phyloP scores from a whole-genome alignment of 805 yeast genomes.

The Saturnispora halmiae region DNA sequence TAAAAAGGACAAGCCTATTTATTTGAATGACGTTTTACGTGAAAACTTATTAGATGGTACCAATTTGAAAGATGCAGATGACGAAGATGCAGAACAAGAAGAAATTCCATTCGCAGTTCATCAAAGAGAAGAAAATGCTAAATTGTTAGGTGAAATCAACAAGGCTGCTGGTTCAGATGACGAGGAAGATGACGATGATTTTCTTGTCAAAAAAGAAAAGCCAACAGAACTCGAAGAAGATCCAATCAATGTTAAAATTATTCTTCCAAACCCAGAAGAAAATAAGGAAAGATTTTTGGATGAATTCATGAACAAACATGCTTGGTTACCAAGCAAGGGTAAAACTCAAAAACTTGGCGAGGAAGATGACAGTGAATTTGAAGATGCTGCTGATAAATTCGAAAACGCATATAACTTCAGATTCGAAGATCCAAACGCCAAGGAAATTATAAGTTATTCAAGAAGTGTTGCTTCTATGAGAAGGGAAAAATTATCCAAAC shows the following conservation, averaged over 20 bases:
- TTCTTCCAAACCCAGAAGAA: slow-evolving; percentile 56
- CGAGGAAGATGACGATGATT: slow-evolving; percentile 35
- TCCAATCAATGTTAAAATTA: slow-evolving; percentile 23
- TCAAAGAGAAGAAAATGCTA: slow-evolving; percentile 64
- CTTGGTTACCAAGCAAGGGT: slow-evolving; percentile 81
- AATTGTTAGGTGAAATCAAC: slow-evolving; percentile 71
- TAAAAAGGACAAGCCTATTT: slow-evolving; percentile 56
- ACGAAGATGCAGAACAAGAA: slow-evolving; percentile 36
- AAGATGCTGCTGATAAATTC: slow-evolving; percentile 81
- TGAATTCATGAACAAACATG: slow-evolving; percentile 65
- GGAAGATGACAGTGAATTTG: slow-evolving; percentile 80
- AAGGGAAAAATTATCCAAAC: slow-evolving; percentile 60
- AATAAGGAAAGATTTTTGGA: slow-evolving; percentile 58
- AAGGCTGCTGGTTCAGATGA: slow-evolving; percentile 44
- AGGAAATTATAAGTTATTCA: slow-evolving; percentile 89
- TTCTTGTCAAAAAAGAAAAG: slow-evolving; percentile 52
- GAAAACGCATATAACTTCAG: slow-evolving; percentile 93
- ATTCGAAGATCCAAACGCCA: slow-evolving; percentile 84
- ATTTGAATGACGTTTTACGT: slow-evolving; percentile 88
- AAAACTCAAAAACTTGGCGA: slow-evolving; percentile 37
- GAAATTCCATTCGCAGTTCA: slow-evolving; percentile 66
- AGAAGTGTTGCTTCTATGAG: slow-evolving; percentile 90
- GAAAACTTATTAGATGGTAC: slow-evolving; percentile 66
- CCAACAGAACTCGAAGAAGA: slow-evolving; percentile 20
- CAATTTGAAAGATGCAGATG: slow-evolving; percentile 46